Base-by-base conservation (phyloP, 495 filamentous ascomycete species). In the Penicillium simplicissimum region DNA sequence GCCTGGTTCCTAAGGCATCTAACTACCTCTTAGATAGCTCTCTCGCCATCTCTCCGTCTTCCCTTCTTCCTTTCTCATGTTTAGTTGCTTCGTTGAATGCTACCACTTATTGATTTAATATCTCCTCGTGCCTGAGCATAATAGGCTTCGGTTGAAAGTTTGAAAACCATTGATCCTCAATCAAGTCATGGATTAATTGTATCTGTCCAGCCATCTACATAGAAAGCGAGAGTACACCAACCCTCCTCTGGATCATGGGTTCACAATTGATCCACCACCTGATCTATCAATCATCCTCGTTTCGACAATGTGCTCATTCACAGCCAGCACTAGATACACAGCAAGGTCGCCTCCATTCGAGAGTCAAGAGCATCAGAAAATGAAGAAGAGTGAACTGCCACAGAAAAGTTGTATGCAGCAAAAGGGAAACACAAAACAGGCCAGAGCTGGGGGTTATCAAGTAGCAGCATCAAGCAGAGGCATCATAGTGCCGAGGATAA, bases 401-500 rank as follows among this genome's bases (percentile, higher is more conserved):
- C 54, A 47, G 14, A 15, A 19, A 48, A 58, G 5, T 13, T 15
- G 45, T 31, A 58, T 63, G 38, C 38, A 61, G 51, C 52, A 31
- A 28, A 49, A 31, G 23, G 58, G 60, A 45, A 57, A 31, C 19
- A 37, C 40, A 52, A 55, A 54, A 40, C 21, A 34, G 60, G 55
- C 61, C 68, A 63, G 40, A 52, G 57, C 61, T 60, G 37, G 36
- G 64, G 57, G 37, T 52, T 54, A 40, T 53, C 53, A 31, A 59
- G 31, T 13, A 52, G 47, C 53, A 60, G 52, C 45, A 43, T 55
- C 42, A 25, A 49, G 59, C 54, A 61, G 47, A 43, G 65, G 60
- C 64, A 65, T 62, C 64, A 42, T 37, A 28, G 55, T 61, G 62
- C 62, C 58, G 37, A 54, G 64, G 61, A 48, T 62, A 52, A 52